Base-by-base conservation (phyloP, 352 stramenopile genomes). In the Phytopythium delawarense region DNA sequence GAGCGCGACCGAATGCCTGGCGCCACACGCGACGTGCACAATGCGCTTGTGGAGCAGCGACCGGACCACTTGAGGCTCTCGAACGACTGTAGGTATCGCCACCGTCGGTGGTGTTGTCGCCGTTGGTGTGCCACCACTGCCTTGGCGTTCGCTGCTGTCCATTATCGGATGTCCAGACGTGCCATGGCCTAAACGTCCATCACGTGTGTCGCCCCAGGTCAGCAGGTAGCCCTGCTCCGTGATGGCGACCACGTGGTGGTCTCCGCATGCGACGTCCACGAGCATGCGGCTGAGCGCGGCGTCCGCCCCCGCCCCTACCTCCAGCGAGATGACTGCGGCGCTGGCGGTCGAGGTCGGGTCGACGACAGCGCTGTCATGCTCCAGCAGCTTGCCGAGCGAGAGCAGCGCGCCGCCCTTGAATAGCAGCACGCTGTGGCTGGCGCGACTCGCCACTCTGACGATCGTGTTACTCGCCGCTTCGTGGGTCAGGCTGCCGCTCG, bases 191-290 rank as follows among this genome's bases (percentile, higher is more conserved):
- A 30, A 48, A 30, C 12, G 40, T 45, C 20, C 69, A 12, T 78
- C 66, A 4, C 63, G 59, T 11, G 71, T 72, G n/a, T 84, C 70
- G n/a, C 86, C 86, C 81, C 80, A 95, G n/a, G 77, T 79, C 37
- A 92, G 64, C 37, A 91, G 39, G 65, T 91, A 88, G 20, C 82
- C 84, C 40, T 89, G 81, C 63, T 95, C 84, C 2, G 80, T 91
- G 48, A 84, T 64, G 30, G 77, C 86, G 7, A 82, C 72, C 4
- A 82, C 61, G 58, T 92, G 84, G 21, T 72, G 64, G 54, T 82
- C 75, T 1, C 86, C 84, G 30, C 80, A 84, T n/a, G 72, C 75
- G 2, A 91, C 63, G 48, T 88, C 75, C 2, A 78, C 62, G 7
- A 93, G 64, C 76, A 88, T 85, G 11, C 71, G 73, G 46, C 73